Evolutionary conservation across 1,284 basidiomycete species (phyloP), one percentile per base, ranked within the genome.

Genomic region (Ceratobasidium sp.): DNA sequence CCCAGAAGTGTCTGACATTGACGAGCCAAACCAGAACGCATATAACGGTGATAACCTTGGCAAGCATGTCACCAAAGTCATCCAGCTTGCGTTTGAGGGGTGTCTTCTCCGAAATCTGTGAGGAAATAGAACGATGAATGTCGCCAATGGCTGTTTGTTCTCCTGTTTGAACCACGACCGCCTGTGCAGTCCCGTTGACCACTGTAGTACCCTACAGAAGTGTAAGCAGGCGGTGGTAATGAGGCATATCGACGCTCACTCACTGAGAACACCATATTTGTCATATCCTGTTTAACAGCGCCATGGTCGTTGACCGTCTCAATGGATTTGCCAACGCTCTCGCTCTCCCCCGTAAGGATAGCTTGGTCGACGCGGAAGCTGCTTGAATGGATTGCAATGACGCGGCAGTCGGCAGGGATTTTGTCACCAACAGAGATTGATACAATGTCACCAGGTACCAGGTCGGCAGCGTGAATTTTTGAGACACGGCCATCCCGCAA

Each of bases 251-350:
- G 49, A 64, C 53, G 18, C 70, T 44, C 21, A 82, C 87, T 78
- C 76, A 93, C 92, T 12, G 93, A 91, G 81, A 98, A 97, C 16
- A 97, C 83, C 81, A 96, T 96, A 81, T 97, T 98, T 74, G 86
- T 88, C 94, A 95, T 95, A 78, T 97, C 95, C 81, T 97, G 95
- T 82, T 96, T 96, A 73, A 97, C 96, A 2, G 95, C 95, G 73
- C 83, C 84, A 46, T 80, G 74, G 77, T 95, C 93, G 7, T 83
- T 77, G 46, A 98, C 88, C 14, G 85, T 81, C 16, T 86, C 86
- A 3, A 86, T 79, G 33, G 84, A 86, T 82, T 98, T 98, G 83
- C 88, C 86, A 30, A 97, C 95, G 76, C 92, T 94, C 76, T 86
- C 84, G 78, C 91, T 94, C 82, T 98, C 96, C 42, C 95, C 96